A percentile compares a stretch with the other conserved stretches of the same genome.
Conservation (phyloP, 176 grass and related monocot species). For the Eragrostis nindensis region DNA sequence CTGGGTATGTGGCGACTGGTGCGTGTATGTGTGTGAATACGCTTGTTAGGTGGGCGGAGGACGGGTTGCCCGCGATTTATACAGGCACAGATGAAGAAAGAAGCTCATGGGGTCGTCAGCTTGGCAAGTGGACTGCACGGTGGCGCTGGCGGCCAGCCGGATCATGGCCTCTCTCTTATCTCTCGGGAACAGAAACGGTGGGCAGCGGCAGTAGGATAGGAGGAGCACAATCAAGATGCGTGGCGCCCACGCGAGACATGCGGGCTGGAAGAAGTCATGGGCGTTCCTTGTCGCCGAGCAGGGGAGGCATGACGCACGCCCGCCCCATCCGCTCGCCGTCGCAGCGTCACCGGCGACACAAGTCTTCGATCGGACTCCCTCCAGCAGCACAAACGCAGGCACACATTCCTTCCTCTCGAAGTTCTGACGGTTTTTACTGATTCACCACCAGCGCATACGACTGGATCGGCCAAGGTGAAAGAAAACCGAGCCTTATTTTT, state of each 20-base stretch:
- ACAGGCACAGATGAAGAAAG: not conserved
- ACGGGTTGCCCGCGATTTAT: conserved; percentile 9
- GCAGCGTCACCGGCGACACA: not conserved
- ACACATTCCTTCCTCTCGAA: too few relatives aligned
- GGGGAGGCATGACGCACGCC: not conserved
- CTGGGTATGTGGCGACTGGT: not conserved
- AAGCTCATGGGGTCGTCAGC: not conserved
- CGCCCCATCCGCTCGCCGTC: not conserved
- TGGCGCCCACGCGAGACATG: not conserved
- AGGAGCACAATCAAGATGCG: not conserved
- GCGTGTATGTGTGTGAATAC: not conserved
- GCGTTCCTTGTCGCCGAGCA: not conserved
- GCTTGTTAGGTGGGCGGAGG: not conserved
- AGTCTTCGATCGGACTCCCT: too few relatives aligned
- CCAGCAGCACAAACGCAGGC: too few relatives aligned
- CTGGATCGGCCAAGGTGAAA: not conserved
- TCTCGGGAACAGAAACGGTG: not conserved
- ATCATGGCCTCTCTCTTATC: too few relatives aligned
- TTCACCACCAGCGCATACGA: too few relatives aligned
- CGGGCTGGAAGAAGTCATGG: not conserved
- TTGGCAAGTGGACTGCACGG: not conserved
- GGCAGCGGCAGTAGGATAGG: not conserved
- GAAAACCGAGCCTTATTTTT: too few relatives aligned
- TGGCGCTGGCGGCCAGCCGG: not conserved
- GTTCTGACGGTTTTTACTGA: too few relatives aligned